Evolutionary conservation across 1,284 basidiomycete species (phyloP), one percentile per base, ranked within the genome.

Genomic region (Pisolithus thermaeus): DNA sequence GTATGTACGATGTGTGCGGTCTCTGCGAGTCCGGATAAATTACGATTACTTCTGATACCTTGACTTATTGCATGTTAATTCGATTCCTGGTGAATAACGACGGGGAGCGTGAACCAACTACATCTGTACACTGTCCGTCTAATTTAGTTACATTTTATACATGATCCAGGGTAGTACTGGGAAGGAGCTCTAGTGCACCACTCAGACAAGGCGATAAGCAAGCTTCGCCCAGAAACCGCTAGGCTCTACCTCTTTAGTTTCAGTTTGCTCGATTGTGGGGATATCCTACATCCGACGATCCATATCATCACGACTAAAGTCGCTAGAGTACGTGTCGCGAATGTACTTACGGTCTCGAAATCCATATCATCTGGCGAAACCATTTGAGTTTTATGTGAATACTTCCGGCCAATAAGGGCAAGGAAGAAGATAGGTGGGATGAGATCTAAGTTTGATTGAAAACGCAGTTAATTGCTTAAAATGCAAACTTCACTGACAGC

Each of bases 301-400:
- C 12, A 53, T 1, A 25, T 9, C 18, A 4, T 14, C 40, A 36
- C 39, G 2, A 14, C n/a, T 16, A 2, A 4, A 14, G 11, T 30
- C 28, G 30, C 25, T 3, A 3, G 16, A 14, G 20, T 5, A 16
- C n/a, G 12, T 32, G 18, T 9, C n/a, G 36, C 18, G 3, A 38
- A 16, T 4, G 30, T 30, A 52, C 52, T 25, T 32, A 47, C 44
- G 3, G 79, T 76, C 51, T 72, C 66, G 56, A 85, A 82, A 69
- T 84, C 81, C 73, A 84, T 84, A 57, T 83, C 73, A 27, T 69
- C 59, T 23, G 75, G 68, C 43, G 64, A 71, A 70, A 78, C 75
- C 49, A 75, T 58, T 38, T 70, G 70, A 11, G 79, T 81, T 58
- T 71, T 72, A 28, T 43, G 25, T 14, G 28, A 27, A 28, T 25